Evolutionary conservation across 108 stramenopile genomes (phyloP).

Genomic region (Phaeodactylum tricornutum): DNA sequence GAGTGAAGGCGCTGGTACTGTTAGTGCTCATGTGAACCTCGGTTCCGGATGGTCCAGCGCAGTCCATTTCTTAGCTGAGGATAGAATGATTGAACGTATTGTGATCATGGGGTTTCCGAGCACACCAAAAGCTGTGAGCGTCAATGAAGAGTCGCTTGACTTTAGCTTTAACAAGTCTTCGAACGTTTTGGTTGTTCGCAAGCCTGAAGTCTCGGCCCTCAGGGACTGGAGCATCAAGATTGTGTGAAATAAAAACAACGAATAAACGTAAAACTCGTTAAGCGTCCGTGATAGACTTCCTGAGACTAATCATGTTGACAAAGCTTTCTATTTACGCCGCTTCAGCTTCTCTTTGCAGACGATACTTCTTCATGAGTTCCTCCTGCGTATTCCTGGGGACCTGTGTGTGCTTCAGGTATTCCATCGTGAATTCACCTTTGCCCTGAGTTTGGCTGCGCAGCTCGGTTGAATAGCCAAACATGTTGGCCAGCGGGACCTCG

Average conservation of each 20-base stretch:
- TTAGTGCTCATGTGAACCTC: conserved; percentile 34
- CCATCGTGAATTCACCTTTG: conserved; percentile 99
- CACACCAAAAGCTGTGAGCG: conserved; percentile 24
- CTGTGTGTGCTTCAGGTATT: conserved; percentile 86
- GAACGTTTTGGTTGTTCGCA: conserved; percentile 63
- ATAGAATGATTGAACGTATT: conserved; percentile 64
- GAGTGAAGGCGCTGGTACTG: conserved; percentile 6
- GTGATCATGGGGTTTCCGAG: conserved; percentile 63
- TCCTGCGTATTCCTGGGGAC: conserved; percentile 80
- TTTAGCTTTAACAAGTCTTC: conserved; percentile 39
- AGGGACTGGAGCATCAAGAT: conserved; percentile 43
- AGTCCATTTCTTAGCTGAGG: conserved; percentile 13
- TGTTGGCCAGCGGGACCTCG: conserved; percentile 88
- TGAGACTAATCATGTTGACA: no score
- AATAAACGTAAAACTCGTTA: no score
- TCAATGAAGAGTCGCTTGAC: conserved; percentile 18
- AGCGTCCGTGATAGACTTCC: no score
- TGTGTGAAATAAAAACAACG: no score
- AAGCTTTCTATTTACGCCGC: conserved; percentile 13
- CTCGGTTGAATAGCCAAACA: conserved; percentile 97
- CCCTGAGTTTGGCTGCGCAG: conserved; percentile 93
- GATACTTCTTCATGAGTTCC: conserved; percentile 83
- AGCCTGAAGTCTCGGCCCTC: conserved; percentile 60
- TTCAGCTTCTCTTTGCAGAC: conserved; percentile 53
- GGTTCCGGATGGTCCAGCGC: conserved; percentile 32